phyloP scores from a whole-genome alignment of 2,329 filamentous ascomycete genomes.

The Peltaster fructicola region DNA sequence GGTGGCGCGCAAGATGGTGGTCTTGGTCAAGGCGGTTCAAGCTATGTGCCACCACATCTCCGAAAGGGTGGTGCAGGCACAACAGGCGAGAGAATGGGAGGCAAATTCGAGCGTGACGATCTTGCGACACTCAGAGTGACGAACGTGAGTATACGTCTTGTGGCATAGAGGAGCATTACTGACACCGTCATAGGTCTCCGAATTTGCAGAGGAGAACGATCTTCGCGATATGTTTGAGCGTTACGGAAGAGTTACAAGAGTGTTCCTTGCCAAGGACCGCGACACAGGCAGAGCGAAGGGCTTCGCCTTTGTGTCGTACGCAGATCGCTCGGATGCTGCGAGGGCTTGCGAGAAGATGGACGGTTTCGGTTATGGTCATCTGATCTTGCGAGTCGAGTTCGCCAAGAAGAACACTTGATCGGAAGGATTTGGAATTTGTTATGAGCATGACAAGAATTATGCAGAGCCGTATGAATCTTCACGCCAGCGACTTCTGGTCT shows the following conservation, averaged over 20 bases:
- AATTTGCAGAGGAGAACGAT: constrained; percentile 92
- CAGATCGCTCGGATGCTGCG: constrained; percentile 73
- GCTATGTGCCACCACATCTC: constrained; percentile 88
- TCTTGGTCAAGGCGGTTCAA: constrained; percentile 51
- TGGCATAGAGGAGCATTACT: constrained; percentile 8
- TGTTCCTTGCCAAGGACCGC: constrained; percentile 94
- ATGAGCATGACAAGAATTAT: no score
- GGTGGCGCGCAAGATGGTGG: constrained; percentile 29
- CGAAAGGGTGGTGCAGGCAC: constrained; percentile 52
- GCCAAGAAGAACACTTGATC: constrained; percentile 47
- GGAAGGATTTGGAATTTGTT: no score
- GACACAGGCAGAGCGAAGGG: constrained; percentile 94
- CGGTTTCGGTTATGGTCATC: constrained; percentile 74
- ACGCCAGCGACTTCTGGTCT: constrained; percentile 48
- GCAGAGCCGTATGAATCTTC: no score
- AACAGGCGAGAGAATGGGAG: constrained; percentile 67
- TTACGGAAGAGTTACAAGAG: constrained; percentile 88
- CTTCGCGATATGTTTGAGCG: constrained; percentile 96
- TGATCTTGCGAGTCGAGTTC: constrained; percentile 76
- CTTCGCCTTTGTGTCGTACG: constrained; percentile 97
- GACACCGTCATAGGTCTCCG: constrained; percentile 51
- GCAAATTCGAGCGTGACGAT: constrained; percentile 94
- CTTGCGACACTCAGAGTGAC: constrained; percentile 91
- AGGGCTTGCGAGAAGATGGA: constrained; percentile 97
- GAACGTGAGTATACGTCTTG: constrained; percentile 51